A percentile compares a stretch with the other conserved stretches of the same genome.
Evolutionary conservation across 2,329 filamentous ascomycete species (phyloP).

Genomic region (Penicillium sp.): DNA sequence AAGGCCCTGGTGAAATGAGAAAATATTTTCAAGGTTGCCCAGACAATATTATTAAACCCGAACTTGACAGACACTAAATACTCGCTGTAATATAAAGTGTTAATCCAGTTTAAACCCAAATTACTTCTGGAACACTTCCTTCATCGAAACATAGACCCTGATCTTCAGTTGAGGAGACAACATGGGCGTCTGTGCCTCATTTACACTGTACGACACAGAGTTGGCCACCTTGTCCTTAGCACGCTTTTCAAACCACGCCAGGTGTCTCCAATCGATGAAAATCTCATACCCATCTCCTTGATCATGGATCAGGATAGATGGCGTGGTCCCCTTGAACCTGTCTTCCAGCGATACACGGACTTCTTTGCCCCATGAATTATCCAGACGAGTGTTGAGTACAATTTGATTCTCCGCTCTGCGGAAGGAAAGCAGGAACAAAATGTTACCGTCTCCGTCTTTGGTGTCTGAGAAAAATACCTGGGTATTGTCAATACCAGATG

Average conservation of each 20-base stretch:
- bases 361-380: conserved; percentile 6
- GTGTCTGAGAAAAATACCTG: conserved; percentile 2
- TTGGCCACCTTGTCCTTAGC: conserved; percentile 4
- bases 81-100: neutral
- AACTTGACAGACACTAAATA: neutral
- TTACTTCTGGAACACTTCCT: neutral
- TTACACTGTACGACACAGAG: neutral
- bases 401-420: conserved; percentile 8
- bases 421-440: conserved; percentile 10
- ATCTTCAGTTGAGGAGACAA: neutral
- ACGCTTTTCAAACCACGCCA: conserved; percentile 4
- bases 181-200: neutral
- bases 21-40: too few relatives aligned
- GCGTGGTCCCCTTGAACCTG: neutral
- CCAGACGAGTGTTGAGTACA: conserved; percentile 5
- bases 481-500: conserved; percentile 5
- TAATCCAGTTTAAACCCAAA: neutral
- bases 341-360: conserved; percentile 3
- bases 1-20: too few relatives aligned
- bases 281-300: conserved; percentile 10
- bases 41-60: neutral
- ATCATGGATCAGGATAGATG: conserved; percentile 7
- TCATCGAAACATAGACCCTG: neutral
- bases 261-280: conserved; percentile 7
- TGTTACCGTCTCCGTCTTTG: neutral